Evolutionary conservation across 495 filamentous ascomycete genomes (phyloP), one percentile per base, ranked within the genome.

Genomic region (Immersiella caudata): DNA sequence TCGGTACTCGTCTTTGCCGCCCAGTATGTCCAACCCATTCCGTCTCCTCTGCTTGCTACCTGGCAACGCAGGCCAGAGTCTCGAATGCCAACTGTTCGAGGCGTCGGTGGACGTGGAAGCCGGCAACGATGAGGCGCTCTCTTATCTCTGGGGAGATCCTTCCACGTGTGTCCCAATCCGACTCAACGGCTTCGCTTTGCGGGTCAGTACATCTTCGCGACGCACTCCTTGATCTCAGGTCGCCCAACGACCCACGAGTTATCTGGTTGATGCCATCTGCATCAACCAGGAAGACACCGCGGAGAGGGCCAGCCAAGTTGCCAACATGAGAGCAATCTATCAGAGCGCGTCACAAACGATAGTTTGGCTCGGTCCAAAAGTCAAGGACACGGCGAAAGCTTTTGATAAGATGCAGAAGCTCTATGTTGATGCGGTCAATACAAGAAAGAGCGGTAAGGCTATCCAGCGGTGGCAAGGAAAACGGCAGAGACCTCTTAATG

Each of bases 121-220:
- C 0, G 27, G 52, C 2, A 49, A 22, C 1, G 79, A 79, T 40
- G 71, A 77, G 40, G 73, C 76, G 12, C 46, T 79, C 0, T 79
- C 77, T 9, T 79, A 78, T 60, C 50, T 64, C 57, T 79, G 77
- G 77, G 77, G 77, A 6, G 65, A 76, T 51, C 26, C 63, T 18
- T 57, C 35, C 1, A 27, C 6, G n/a, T 36, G 25, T 0, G 49
- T 46, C 0, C 25, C 62, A 0, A 50, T 71, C 22, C n/a, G 12
- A 14, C 20, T 72, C 16, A 59, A 72, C 14, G 57, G 51, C 6
- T 35, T n/a, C 8, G 57, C 24, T 8, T 18, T 24, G 5, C 56
- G 14, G 1, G 61, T 72, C 33, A 35, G 62, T 26, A 20, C 65
- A 65, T 26, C 64, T 72, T 18, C 3, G 67, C 12, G 40, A 21